Base-by-base conservation (phyloP, 352 stramenopile species). In the Globisporangium splendens region DNA sequence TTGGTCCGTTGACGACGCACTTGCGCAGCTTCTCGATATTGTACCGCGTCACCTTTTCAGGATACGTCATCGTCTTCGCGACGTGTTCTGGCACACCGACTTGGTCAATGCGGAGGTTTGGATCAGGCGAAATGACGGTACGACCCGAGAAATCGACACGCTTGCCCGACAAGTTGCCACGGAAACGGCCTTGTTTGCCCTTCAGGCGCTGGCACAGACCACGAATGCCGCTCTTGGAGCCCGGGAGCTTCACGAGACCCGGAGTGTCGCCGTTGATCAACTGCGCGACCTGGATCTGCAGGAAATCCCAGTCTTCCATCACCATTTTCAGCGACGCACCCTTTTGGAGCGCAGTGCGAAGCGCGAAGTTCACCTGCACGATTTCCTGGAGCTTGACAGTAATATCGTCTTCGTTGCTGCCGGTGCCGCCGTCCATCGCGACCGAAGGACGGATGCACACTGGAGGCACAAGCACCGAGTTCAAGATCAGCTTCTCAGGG, bases 361-460 rank as follows among this genome's bases (percentile, higher is more conserved):
- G 78, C 14, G 96, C 95, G 48, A 96, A 91, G 83, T 99, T 99
- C 31, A 99, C 91, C 50, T 99, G 96, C 48, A 99, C 87, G 72
- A 99, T 99, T 71, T 99, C 97, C 72, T 99, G 92, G 1, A 99
- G 83, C 72, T 99, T 99, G 22, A 99, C 91, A 0, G 97, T 99
- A 52, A 99, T 90, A 70, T 99, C 97, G 70, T 99, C 97, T 74
- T 99, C 96, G 72, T 99, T 99, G 62, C 83, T 98, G 11, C 96
- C 97, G 14, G 75, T 82, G 28, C 89, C 91, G 17, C 91, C 88
- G 65, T 99, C 97, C 92, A 99, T 99, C 0, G 95, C 91, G 18
- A 99, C 98, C 0, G 94, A 99, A 1, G 98, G 98, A 46, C 98
- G 92, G 67, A 99, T 99, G 35, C 96, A 98, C 31, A 99, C 97